These are phyloP conservation scores for Neonectria punicea DNA, from an alignment of 2,329 filamentous ascomycete species.

Conservation along the genomic window DNA sequence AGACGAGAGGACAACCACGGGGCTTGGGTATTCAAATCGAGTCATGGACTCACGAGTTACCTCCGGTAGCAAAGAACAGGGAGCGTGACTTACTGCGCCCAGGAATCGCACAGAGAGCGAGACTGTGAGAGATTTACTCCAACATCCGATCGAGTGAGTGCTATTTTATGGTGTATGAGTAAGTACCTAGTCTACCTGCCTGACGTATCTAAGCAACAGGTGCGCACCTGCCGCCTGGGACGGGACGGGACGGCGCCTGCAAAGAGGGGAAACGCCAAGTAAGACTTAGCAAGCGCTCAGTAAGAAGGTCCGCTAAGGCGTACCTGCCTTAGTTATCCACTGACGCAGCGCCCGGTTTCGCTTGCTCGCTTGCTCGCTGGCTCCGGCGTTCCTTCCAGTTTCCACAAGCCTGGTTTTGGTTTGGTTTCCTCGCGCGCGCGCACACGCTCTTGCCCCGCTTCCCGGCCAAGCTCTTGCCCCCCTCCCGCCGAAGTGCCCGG, in stretches of 20 bases:
- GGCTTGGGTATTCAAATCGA: slow-evolving; percentile 15
- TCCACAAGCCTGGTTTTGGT: neutral
- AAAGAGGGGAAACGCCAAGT: slow-evolving; percentile 13
- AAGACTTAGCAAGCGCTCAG: slow-evolving; percentile 23
- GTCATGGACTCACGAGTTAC: neutral
- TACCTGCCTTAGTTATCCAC: slow-evolving; percentile 11
- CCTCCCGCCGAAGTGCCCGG: neutral
- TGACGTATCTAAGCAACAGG: neutral
- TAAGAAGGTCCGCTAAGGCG: slow-evolving; percentile 5
- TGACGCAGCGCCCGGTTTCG: neutral
- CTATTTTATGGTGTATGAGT: slow-evolving; percentile 9
- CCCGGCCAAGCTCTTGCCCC: neutral
- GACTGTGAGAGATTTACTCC: slow-evolving; percentile 12
- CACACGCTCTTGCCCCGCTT: slow-evolving; percentile 1
- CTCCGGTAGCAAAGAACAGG: neutral
- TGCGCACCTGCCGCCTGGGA: neutral
- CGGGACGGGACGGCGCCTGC: neutral
- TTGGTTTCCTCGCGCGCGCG: neutral
- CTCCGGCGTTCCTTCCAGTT: slow-evolving; percentile 19
- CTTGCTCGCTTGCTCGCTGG: slow-evolving; percentile 11
- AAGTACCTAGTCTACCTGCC: neutral
- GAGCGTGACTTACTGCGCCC: neutral
- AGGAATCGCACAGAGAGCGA: neutral
- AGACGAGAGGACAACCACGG: neutral
- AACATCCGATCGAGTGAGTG: neutral